Conservation (phyloP, 495 filamentous ascomycete genomes). For the Penicillium pulvis region DNA sequence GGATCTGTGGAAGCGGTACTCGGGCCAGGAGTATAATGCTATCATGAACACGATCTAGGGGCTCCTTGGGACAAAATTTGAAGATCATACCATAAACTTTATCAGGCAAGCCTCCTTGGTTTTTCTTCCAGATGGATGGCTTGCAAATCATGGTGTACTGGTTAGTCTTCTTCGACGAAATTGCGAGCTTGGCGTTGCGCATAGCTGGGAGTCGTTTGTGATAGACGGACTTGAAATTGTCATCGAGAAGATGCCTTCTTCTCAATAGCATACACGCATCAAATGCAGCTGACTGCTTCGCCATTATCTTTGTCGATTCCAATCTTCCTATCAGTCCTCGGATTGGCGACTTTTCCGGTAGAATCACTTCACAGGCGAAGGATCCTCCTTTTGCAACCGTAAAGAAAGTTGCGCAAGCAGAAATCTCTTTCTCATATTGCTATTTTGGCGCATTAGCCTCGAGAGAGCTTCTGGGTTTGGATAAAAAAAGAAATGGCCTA, state of each 20-base stretch:
- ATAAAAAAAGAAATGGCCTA: conserved; percentile 28
- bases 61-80: conserved; percentile 56
- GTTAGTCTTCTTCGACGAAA: conserved; percentile 72
- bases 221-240: conserved; percentile 70
- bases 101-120: conserved; percentile 50
- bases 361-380: conserved; percentile 78
- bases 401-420: conserved; percentile 62
- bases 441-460: conserved; percentile 15
- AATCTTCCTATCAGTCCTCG: conserved; percentile 61
- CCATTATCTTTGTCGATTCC: conserved; percentile 66
- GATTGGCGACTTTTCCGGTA: conserved; percentile 78
- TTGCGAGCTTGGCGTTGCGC: conserved; percentile 86
- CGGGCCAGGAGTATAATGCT: conserved; percentile 77
- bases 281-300: conserved; percentile 92
- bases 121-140: conserved; percentile 71
- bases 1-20: conserved; percentile 61
- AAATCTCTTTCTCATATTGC: conserved; percentile 62
- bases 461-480: neutral
- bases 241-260: conserved; percentile 67
- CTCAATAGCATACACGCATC: conserved; percentile 75
- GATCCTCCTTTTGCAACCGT: conserved; percentile 56
- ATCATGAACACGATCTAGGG: conserved; percentile 59
- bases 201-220: conserved; percentile 76
- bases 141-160: conserved; percentile 79
- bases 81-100: conserved; percentile 68